Conservation (phyloP, 495 filamentous ascomycete genomes). For the Podospora conica region DNA sequence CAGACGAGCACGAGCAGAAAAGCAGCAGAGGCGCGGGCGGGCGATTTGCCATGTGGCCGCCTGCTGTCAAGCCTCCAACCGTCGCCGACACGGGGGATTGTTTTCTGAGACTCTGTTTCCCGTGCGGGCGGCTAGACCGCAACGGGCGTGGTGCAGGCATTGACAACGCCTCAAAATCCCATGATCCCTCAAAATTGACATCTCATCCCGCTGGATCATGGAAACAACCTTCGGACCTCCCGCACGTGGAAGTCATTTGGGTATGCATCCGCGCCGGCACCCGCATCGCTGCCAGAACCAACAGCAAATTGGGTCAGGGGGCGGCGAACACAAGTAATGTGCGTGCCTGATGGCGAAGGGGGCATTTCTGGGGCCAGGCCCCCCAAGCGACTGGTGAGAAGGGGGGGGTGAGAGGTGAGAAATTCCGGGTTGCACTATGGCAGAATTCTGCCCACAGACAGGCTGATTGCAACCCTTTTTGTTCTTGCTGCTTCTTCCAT, state of each 20-base stretch:
- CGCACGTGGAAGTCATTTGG: not conserved
- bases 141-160: not conserved
- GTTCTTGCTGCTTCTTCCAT: not conserved
- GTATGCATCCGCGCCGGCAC: not conserved
- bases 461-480: constrained; percentile 9
- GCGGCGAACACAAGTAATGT: not conserved
- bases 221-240: not conserved
- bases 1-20: not conserved
- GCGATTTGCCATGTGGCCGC: not conserved
- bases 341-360: not conserved
- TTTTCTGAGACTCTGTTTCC: not conserved
- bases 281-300: not conserved
- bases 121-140: not conserved
- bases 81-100: not conserved
- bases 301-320: not conserved
- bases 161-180: not conserved
- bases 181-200: not conserved
- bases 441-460: constrained; percentile 4
- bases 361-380: not conserved
- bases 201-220: no score
- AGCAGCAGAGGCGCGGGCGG: not conserved
- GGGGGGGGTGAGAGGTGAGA: not conserved
- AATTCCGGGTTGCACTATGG: constrained; percentile 3
- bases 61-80: not conserved
- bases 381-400: not conserved